These are phyloP conservation scores for Fusarium veterinarium DNA, from an alignment of 2,329 filamentous ascomycete species.

Conservation along the genomic window DNA sequence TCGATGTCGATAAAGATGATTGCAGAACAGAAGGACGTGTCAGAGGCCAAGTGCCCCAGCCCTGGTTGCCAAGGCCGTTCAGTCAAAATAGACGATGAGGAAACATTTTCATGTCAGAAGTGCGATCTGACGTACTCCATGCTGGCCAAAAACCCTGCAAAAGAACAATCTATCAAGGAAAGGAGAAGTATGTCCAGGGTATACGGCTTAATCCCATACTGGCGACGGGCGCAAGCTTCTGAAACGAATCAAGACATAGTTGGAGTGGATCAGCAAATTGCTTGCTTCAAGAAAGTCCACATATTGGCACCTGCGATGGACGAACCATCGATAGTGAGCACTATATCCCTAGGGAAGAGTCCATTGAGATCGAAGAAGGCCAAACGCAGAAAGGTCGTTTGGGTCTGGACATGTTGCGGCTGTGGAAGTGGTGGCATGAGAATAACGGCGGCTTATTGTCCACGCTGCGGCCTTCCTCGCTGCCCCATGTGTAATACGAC, in stretches of 20 bases:
- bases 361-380: fast-evolving
- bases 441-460: fast-evolving
- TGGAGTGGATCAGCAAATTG: neutral
- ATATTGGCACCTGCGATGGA: neutral
- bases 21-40: fast-evolving
- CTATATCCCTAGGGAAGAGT: fast-evolving
- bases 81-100: fast-evolving
- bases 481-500: neutral
- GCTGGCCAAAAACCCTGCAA: fast-evolving
- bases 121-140: neutral
- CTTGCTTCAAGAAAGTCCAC: neutral
- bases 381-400: fast-evolving
- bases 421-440: fast-evolving
- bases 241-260: neutral
- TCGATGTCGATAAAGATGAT: neutral
- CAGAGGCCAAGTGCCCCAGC: neutral
- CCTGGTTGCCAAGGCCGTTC: neutral
- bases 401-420: neutral
- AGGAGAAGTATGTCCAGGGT: fast-evolving
- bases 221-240: neutral
- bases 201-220: fast-evolving
- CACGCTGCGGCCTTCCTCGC: fast-evolving
- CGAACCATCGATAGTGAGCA: fast-evolving
- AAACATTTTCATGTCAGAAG: neutral
- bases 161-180: neutral